Conservation (phyloP, 1,139 yeast genomes). For the Pichia sp. region DNA sequence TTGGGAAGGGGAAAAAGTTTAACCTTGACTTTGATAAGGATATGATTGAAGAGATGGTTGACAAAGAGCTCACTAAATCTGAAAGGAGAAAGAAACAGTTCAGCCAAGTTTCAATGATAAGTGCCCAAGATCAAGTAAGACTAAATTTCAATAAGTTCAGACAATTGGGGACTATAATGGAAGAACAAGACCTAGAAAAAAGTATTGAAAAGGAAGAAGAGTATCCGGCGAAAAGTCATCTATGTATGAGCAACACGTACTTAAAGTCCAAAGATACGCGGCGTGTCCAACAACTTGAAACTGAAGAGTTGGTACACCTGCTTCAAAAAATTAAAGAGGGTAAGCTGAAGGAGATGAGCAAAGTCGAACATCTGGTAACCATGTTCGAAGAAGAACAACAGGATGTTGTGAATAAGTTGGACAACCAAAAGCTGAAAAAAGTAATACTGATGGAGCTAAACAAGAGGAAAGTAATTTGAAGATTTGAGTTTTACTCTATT, state of each 20-base stretch:
- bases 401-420: constrained; percentile 16
- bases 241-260: background rate
- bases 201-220: background rate
- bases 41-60: constrained; percentile 12
- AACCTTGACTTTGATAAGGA: constrained; percentile 16
- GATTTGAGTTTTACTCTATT: background rate
- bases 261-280: constrained; percentile 12
- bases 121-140: constrained; percentile 15
- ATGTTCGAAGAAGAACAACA: constrained; percentile 21
- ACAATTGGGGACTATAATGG: constrained; percentile 15
- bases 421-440: constrained; percentile 18
- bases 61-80: constrained; percentile 6
- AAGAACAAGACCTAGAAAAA: constrained; percentile 6
- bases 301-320: constrained; percentile 11
- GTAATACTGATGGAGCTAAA: constrained; percentile 19
- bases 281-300: constrained; percentile 6
- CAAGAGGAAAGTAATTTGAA: constrained; percentile 12
- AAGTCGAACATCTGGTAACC: constrained; percentile 18
- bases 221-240: background rate
- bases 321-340: constrained; percentile 8
- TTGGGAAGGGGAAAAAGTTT: constrained; percentile 9
- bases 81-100: background rate
- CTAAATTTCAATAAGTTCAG: constrained; percentile 17
- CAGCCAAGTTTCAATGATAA: background rate
- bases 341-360: constrained; percentile 12